Evolutionary conservation across 257 asterid genomes (phyloP), one percentile per base, ranked within the genome.

Genomic region (Galeopsis tetrahit): DNA sequence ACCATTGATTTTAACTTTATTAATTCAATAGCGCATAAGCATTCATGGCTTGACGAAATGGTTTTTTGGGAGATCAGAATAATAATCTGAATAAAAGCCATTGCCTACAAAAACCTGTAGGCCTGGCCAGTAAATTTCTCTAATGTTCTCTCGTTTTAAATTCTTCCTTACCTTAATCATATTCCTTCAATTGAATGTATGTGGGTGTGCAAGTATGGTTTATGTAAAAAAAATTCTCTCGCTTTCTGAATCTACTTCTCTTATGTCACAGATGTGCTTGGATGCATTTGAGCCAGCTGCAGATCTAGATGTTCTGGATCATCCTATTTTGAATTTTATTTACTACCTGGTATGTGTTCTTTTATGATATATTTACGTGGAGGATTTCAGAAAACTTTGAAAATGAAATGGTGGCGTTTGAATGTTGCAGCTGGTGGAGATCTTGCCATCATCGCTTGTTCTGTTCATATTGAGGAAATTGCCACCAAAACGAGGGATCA

Each of bases 381-480:
- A 13, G 53, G 53, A 46, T 13, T 43, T 43, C n/a, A 43, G 11
- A 8, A 7, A 43, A 43, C 3, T 43, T 9, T 43, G 3, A 2
- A 43, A 63, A 14, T 68, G 63, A 17, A 49, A n/a, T 21, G 34
- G 13, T 4, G 11, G 6, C 1, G 53, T 40, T 66, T 68, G 44
- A 36, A 63, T 48, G 28, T 57, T 75, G 66, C 96, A 93, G 97
- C 82, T 93, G 49, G 96, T 86, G 79, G 98, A 93, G 82, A 89
- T 93, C 77, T 58, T 90, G 71, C 98, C 98, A 14, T 93, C 98
- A 52, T 82, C 96, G 0, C 96, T 93, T 9, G 96, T 93, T 62
- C 98, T 93, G 80, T 93, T 90, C 86, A 93, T 93, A 76, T 80
- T 93, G 92, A 81, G 98, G 83, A 93, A 93, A 84, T 70, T 93